Base-by-base conservation (phyloP, 176 grass and related monocot species). In the Alopecurus myosuroides region DNA sequence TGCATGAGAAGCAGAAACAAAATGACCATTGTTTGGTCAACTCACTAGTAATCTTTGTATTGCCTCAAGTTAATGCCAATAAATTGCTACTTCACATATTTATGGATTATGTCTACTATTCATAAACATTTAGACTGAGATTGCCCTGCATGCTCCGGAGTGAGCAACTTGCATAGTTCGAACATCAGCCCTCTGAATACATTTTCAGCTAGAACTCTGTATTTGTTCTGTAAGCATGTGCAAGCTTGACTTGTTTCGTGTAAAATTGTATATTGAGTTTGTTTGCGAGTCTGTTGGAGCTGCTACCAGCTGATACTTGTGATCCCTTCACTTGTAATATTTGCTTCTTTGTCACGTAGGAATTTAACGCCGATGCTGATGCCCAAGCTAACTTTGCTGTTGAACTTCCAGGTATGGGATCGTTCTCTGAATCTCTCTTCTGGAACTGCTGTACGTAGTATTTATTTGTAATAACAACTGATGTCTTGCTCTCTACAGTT, bases 331-430 rank as follows among this genome's bases (percentile, higher is more conserved):
- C 13, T 85, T 5, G 25, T 52, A 45, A 45, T 45, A 76, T 57
- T 72, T 44, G 4, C 34, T 36, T 65, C 2, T 79, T 68, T 80
- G 7, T 41, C 9, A 25, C 0, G 12, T 30, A 86, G 88, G 42
- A 90, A 72, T 86, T 82, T 11, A 90, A 90, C 22, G 4, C 34
- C 0, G 78, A 86, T 12, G 78, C 72, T 17, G 72, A 90, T 61
- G 72, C 74, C 70, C 78, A 90, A 29, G 72, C 88, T 35, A 86
- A 90, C 42, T 61, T 77, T 77, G 88, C 83, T 12, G 49, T 49
- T 29, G 51, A 81, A 77, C 88, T 89, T 82, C 50, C 77, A 77
- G 88, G 88, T 89, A 85, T 14, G 18, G 15, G 44, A 80, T 33
- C 64, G 5, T 12, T 30, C 6, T 26, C 36, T 20, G 26, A 70